These are phyloP conservation scores for Cryptococcus neoformans DNA, from an alignment of 1,284 basidiomycete species.

Conservation along the genomic window DNA sequence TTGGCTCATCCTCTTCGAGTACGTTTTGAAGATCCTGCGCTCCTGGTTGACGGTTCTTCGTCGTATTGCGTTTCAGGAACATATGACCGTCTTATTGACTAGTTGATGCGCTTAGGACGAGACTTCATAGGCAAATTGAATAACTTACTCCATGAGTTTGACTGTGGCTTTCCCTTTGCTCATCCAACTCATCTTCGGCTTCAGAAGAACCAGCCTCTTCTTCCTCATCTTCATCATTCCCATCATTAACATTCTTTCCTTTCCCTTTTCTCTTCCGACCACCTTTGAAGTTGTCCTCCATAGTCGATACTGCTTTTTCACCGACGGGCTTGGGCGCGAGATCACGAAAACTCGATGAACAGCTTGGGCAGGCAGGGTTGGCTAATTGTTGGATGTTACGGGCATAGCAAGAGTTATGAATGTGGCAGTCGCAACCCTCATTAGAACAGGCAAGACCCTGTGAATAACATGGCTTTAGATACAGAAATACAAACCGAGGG, in stretches of 20 bases:
- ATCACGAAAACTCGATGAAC: slow-evolving; percentile 19
- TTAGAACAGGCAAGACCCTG: slow-evolving; percentile 36
- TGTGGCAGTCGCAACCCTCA: slow-evolving; percentile 30
- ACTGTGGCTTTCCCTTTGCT: slow-evolving; percentile 9
- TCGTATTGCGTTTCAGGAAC: slow-evolving; percentile 21
- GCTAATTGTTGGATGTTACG: slow-evolving; percentile 1
- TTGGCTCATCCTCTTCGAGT: too few relatives aligned
- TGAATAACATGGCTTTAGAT: background rate
- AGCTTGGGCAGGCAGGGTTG: slow-evolving; percentile 11
- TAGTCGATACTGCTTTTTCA: slow-evolving; percentile 32
- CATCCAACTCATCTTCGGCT: slow-evolving; percentile 17
- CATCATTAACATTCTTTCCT: slow-evolving; percentile 13
- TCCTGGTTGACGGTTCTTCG: background rate
- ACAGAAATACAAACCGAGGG: background rate
- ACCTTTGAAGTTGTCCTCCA: slow-evolving; percentile 27
- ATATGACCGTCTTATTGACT: background rate
- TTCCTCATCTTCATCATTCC: slow-evolving; percentile 12
- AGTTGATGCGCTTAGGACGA: background rate
- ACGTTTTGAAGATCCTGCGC: too few relatives aligned
- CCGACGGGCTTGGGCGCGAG: slow-evolving; percentile 25
- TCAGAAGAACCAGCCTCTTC: slow-evolving; percentile 14
- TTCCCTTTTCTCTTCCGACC: slow-evolving; percentile 9
- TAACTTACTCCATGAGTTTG: background rate
- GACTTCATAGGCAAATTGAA: background rate
- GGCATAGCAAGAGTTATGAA: slow-evolving; percentile 39